Percentiles rank a stretch among this genome's conserved stretches.
Evolutionary conservation across 345 rosid species (phyloP).

Genomic region (Euclidium syriacum): DNA sequence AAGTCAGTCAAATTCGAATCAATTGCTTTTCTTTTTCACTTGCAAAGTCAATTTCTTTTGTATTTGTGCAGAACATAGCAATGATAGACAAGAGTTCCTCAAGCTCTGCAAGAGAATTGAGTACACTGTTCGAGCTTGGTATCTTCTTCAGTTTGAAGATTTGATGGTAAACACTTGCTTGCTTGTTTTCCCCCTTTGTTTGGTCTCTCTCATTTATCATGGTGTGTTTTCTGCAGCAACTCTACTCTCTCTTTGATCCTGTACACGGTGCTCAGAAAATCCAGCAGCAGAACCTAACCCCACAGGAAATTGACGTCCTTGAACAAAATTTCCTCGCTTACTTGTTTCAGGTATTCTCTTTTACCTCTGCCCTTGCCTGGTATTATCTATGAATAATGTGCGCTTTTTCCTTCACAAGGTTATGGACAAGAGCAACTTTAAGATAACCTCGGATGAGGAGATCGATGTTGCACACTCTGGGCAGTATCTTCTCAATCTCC

Average conservation of each 20-base stretch:
- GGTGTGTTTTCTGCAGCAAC: slow-evolving; percentile 52
- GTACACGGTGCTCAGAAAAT: slow-evolving; percentile 66
- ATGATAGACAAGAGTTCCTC: slow-evolving; percentile 72
- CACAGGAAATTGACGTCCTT: slow-evolving; percentile 63
- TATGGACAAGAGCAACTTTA: slow-evolving; percentile 97
- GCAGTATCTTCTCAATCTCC: slow-evolving; percentile 89
- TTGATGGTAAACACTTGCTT: slow-evolving; percentile 52
- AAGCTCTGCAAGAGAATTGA: slow-evolving; percentile 92
- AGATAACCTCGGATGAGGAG: slow-evolving; percentile 73
- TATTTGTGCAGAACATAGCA: slow-evolving; percentile 52
- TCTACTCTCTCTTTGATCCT: slow-evolving; percentile 92
- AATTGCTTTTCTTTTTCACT: neutral
- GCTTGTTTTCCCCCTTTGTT: neutral
- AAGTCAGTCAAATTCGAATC: too few species aligned
- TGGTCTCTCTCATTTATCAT: slow-evolving; percentile 14
- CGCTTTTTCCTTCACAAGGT: slow-evolving; percentile 35
- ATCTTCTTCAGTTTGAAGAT: slow-evolving; percentile 88
- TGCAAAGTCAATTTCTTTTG: neutral
- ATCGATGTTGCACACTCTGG: slow-evolving; percentile 82
- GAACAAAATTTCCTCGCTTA: slow-evolving; percentile 84
- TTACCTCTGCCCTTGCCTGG: neutral
- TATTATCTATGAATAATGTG: neutral
- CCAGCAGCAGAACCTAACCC: slow-evolving; percentile 65
- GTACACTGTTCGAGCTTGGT: slow-evolving; percentile 97
- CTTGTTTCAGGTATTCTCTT: slow-evolving; percentile 68